Evolutionary conservation across 257 asterid genomes (phyloP).

Genomic region (Paraleonurus japonicus): DNA sequence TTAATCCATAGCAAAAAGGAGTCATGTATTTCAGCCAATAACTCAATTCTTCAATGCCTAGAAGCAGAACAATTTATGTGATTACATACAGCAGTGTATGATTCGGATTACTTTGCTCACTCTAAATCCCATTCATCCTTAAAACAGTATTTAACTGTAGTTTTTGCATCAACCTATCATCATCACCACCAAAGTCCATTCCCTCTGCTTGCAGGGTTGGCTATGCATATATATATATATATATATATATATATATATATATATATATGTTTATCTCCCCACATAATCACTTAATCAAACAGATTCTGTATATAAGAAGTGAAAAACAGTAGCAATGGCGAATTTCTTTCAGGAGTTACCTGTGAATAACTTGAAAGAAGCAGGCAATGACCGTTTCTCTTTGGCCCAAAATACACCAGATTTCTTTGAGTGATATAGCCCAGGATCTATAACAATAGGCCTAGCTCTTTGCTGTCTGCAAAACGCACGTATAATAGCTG

Average conservation of each 20-base stretch:
- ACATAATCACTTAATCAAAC: not conserved
- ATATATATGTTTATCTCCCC: no score
- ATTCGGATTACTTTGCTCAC: not conserved
- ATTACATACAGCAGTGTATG: not conserved
- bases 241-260: no score
- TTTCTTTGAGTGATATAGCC: slow-evolving; percentile 80
- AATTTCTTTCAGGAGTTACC: slow-evolving; percentile 41
- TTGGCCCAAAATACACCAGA: slow-evolving; percentile 98
- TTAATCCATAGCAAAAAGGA: not conserved
- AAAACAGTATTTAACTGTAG: not conserved
- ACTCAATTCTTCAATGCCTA: not conserved
- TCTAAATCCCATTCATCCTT: not conserved
- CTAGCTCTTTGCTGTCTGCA: slow-evolving; percentile 78
- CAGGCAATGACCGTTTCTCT: slow-evolving; percentile 86
- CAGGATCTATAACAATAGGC: slow-evolving; percentile 90
- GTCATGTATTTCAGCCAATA: not conserved
- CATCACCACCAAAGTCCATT: no score
- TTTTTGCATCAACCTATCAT: not conserved
- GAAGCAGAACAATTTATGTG: not conserved
- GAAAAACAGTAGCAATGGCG: not conserved
- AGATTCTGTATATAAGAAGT: not conserved
- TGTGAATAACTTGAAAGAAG: slow-evolving; percentile 81
- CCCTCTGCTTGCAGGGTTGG: not conserved
- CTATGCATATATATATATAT: no score
- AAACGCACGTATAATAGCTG: slow-evolving; percentile 11